These are phyloP conservation scores for Mortierella sp. DNA, from an alignment of 371 early-diverging fungal species.

Conservation along the genomic window DNA sequence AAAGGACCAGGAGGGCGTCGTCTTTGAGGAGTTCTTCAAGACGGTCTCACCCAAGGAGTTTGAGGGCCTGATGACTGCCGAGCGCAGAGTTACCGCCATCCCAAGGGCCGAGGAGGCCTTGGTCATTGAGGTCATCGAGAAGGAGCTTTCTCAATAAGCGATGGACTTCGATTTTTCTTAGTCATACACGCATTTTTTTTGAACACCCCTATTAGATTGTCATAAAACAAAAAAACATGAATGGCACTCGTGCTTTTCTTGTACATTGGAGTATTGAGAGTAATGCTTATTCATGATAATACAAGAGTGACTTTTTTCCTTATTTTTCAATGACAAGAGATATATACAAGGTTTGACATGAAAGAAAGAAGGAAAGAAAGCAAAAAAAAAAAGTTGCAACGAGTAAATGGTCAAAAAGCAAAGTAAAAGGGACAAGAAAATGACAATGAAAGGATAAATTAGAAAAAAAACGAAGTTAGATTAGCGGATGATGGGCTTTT, in stretches of 20 bases:
- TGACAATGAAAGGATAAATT: background rate
- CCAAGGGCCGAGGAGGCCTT: conserved; percentile 70
- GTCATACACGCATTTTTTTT: too few relatives aligned
- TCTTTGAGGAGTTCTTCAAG: conserved; percentile 67
- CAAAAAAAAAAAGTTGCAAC: background rate
- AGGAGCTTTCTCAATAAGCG: conserved; percentile 58
- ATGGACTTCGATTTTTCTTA: background rate
- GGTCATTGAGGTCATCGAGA: conserved; percentile 72
- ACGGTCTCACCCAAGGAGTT: conserved; percentile 80
- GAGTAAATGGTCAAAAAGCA: background rate
- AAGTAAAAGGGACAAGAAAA: background rate
- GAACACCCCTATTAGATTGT: too few relatives aligned
- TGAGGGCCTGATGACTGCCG: conserved; percentile 77
- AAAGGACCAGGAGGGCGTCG: conserved; percentile 65
- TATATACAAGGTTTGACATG: background rate
- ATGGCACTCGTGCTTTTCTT: too few relatives aligned
- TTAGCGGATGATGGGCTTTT: background rate
- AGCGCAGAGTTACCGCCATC: conserved; percentile 71
- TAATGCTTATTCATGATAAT: background rate
- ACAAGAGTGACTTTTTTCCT: background rate
- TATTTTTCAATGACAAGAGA: background rate
- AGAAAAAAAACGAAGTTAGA: background rate
- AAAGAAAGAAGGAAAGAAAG: background rate
- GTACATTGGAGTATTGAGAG: too few relatives aligned
- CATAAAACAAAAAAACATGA: too few relatives aligned